Evolutionary conservation across 1,284 basidiomycete species (phyloP), one percentile per base, ranked within the genome.

Genomic region (Trichosporon faecale): DNA sequence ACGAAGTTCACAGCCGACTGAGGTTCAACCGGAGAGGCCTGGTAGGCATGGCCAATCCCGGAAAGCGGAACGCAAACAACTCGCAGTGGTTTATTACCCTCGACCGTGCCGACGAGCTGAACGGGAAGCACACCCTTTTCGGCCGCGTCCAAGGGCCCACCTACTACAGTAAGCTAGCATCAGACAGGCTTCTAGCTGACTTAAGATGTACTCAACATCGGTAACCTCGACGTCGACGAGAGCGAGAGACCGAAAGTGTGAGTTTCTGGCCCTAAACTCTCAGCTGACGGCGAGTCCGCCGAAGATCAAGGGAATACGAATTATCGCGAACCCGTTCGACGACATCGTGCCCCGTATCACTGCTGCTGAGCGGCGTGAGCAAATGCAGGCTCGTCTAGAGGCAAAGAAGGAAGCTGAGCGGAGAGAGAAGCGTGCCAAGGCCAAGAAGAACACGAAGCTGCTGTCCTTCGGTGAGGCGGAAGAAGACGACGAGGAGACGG

Each of bases 281-380:
- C n/a, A n/a, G n/a, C n/a, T n/a, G n/a, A n/a, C n/a, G n/a, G n/a
- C n/a, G n/a, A n/a, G n/a, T n/a, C n/a, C n/a, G n/a, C 94, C 95
- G 0, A 95, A 92, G 79, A 93, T 99, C 79, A 90, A 90, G 73
- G 88, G 87, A 1, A 86, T 96, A 46, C 88, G 90, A 18, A 92
- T 98, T 68, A 79, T 95, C 16, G 93, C 97, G 69, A 96, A 98
- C 78, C 95, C 96, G 0, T 98, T 97, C 79, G 88, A 90, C 64
- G 95, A 98, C 78, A 96, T 98, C 74, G 88, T 95, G 31, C 95
- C 96, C 0, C 90, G 96, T n/a, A 97, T 98, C 74, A 99, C 96
- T 0, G 93, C 93, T 0, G 92, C 90, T 1, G 95, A 98, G 84
- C 91, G 91, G 72, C 88, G 89, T 55, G 90, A 87, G 0, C 95